These are phyloP conservation scores for Carnegiea gigantea DNA, from an alignment of 179 eudicot species.

Conservation along the genomic window DNA sequence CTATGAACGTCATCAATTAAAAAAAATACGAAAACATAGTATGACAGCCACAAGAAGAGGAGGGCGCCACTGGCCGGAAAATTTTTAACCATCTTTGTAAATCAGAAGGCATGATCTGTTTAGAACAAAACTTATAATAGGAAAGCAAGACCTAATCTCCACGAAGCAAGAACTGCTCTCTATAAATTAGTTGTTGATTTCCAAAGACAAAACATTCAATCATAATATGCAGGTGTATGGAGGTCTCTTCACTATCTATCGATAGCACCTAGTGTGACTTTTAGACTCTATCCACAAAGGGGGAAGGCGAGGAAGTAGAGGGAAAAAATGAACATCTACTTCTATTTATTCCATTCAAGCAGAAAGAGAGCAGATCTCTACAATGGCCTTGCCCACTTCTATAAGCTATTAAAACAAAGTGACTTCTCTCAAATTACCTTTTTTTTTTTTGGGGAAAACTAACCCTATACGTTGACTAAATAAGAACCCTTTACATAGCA, in stretches of 20 bases:
- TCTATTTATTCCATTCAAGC: neutral
- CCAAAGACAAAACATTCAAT: neutral
- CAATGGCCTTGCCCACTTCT: neutral
- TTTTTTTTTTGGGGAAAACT: no score
- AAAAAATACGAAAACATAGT: slow-evolving; percentile 18
- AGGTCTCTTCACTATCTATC: neutral
- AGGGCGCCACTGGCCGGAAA: neutral
- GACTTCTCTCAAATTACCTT: neutral
- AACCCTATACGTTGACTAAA: no score
- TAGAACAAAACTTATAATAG: neutral
- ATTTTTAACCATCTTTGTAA: neutral
- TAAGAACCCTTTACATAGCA: no score
- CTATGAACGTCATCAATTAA: neutral
- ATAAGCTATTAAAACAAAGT: neutral
- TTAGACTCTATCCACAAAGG: no score
- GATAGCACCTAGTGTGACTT: neutral
- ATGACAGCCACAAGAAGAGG: neutral
- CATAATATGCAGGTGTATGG: no score
- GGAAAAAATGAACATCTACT: no score
- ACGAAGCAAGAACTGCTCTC: neutral
- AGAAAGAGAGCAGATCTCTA: neutral
- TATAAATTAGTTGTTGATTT: no score
- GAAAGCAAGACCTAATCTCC: neutral
- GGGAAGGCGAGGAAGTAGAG: no score
- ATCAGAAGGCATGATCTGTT: neutral